A percentile compares a stretch with the other conserved stretches of the same genome.
Evolutionary conservation across 2,329 filamentous ascomycete genomes (phyloP).

Genomic region (Purpureocillium lavendulum): DNA sequence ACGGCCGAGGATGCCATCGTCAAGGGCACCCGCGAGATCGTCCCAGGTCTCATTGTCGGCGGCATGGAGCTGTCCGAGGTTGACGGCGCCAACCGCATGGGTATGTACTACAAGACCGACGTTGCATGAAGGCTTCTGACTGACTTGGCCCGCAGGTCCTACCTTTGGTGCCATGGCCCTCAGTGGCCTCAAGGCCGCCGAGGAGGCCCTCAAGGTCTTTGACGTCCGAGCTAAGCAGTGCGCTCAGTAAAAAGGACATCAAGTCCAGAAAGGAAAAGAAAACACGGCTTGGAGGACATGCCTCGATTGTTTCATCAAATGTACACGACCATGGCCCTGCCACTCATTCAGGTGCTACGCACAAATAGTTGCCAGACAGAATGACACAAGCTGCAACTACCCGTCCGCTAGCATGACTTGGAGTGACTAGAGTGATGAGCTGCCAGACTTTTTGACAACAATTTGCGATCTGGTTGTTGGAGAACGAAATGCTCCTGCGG

Average conservation of each 20-base stretch:
- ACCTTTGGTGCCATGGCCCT: slow-evolving; percentile 88
- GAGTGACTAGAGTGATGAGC: background rate
- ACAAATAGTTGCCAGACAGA: slow-evolving; percentile 6
- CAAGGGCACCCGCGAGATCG: slow-evolving; percentile 80
- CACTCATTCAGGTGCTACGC: background rate
- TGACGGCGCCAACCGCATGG: slow-evolving; percentile 89
- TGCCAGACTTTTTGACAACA: too few species aligned
- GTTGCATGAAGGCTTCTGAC: too few species aligned
- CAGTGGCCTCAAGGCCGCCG: slow-evolving; percentile 81
- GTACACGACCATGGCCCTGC: background rate
- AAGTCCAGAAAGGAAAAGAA: background rate
- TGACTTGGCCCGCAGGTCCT: slow-evolving; percentile 36
- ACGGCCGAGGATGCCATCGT: slow-evolving; percentile 87
- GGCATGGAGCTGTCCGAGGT: slow-evolving; percentile 92
- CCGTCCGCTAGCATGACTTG: background rate
- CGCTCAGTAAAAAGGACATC: slow-evolving; percentile 33
- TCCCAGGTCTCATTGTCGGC: slow-evolving; percentile 83
- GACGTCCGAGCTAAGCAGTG: slow-evolving; percentile 73
- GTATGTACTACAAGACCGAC: too few species aligned
- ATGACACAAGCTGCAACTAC: slow-evolving; percentile 4
- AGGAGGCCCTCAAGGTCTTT: slow-evolving; percentile 73
- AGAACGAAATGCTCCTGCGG: too few species aligned
- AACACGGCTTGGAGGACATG: background rate
- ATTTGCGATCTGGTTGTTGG: too few species aligned
- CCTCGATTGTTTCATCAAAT: background rate